Base-by-base conservation (phyloP, 1,284 basidiomycete genomes). In the Agaricales sp. region DNA sequence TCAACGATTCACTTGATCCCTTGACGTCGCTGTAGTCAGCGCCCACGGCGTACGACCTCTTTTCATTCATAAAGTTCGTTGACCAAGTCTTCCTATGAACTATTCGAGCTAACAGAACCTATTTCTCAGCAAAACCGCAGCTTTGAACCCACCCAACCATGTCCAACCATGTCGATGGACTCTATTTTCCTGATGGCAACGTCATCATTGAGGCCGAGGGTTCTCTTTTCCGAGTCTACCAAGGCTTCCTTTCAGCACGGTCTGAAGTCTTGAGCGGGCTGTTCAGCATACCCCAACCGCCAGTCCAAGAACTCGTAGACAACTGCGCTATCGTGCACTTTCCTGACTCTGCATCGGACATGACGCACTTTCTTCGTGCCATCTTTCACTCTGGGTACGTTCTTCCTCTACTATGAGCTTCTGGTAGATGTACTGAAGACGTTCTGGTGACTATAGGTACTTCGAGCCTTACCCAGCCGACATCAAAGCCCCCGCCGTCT, bases 131-230 rank as follows among this genome's bases (percentile, higher is more conserved):
- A n/a, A n/a, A n/a, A n/a, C n/a, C n/a, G n/a, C n/a, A n/a, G n/a
- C n/a, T n/a, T n/a, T n/a, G n/a, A n/a, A n/a, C n/a, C n/a, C n/a
- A 30, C 26, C 26, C 26, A 30, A 30, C 14, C 6, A 11, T 18
- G 16, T 16, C 19, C 16, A 41, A 4, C 18, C 4, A 41, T 8
- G 39, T 41, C 8, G 39, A 41, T 4, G 39, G 19, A 8, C 39
- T 85, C 56, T 86, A 80, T 80, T 86, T 87, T 59, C 55, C 65
- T 0, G 83, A 87, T 56, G 83, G 83, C 3, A 87, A 85, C 57
- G 66, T 85, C 35, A 65, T 86, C 46, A 70, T 87, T 49, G 60
- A 82, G 44, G 70, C 76, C 1, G 73, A 70, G 0, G 61, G 64
- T 14, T 70, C 72, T 16, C 76, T 73, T 0, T 87, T 87, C 70